A percentile compares a stretch with the other conserved stretches of the same genome.
Evolutionary conservation across 176 grass and related monocot genomes (phyloP).

Genomic region (Avena atlantica): DNA sequence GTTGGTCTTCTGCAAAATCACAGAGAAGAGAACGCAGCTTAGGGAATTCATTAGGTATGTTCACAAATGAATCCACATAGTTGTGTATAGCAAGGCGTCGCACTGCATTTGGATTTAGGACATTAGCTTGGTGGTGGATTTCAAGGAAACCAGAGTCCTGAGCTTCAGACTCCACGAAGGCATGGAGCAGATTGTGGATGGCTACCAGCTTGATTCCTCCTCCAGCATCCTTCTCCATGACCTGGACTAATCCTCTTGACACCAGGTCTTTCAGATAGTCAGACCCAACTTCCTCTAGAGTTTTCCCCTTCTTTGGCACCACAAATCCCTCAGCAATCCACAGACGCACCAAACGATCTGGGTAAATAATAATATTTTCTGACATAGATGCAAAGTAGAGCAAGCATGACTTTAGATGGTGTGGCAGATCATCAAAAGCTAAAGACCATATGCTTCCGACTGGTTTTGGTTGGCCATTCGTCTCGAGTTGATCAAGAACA

Average conservation of each 20-base stretch:
- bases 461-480: conserved; percentile 50
- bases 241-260: conserved; percentile 50
- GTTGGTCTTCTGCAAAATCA: conserved; percentile 56
- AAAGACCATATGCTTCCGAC: conserved; percentile 45
- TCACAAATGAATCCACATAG: conserved; percentile 34
- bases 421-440: conserved; percentile 53
- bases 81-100: conserved; percentile 53
- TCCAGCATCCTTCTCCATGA: conserved; percentile 44
- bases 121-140: conserved; percentile 46
- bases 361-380: conserved; percentile 44
- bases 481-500: conserved; percentile 44
- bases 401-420: conserved; percentile 61
- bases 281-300: conserved; percentile 44
- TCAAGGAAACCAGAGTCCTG: conserved; percentile 52
- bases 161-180: conserved; percentile 52
- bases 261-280: conserved; percentile 51
- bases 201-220: conserved; percentile 47
- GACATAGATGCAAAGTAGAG: conserved; percentile 54
- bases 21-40: conserved; percentile 59
- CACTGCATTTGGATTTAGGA: conserved; percentile 40
- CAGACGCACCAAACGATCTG: conserved; percentile 44
- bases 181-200: conserved; percentile 49
- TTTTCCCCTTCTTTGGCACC: conserved; percentile 41
- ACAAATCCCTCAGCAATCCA: conserved; percentile 60
- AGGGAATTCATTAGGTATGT: conserved; percentile 48